Percentiles rank a stretch among this genome's conserved stretches.
Evolutionary conservation across 768 basidiomycete genomes (phyloP).

Genomic region (Mycena crocata): DNA sequence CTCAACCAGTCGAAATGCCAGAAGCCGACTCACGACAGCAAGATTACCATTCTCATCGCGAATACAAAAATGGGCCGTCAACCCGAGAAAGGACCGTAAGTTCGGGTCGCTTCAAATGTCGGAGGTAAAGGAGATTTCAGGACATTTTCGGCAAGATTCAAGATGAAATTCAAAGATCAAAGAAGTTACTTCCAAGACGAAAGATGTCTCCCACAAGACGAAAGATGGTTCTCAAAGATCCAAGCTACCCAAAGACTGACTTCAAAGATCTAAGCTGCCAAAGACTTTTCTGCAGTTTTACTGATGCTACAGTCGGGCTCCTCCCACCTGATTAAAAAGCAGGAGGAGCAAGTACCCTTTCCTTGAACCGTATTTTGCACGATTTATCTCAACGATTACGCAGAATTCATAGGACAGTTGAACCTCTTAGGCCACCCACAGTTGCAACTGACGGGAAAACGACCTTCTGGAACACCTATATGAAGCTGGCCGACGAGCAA

Average conservation of each 20-base stretch:
- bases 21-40: no score
- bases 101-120: constrained; percentile 49
- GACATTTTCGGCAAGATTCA: no score
- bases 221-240: no score
- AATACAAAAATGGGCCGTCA: constrained; percentile 51
- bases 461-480: constrained; percentile 10
- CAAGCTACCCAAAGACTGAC: no score
- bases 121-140: constrained; percentile 47
- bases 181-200: no score
- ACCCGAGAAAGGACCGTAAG: constrained; percentile 43
- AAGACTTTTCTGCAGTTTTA: no score
- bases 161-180: no score
- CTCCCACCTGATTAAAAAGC: neutral
- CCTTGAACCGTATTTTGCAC: neutral
- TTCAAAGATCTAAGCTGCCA: no score
- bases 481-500: constrained; percentile 15
- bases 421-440: neutral
- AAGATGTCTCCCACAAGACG: no score
- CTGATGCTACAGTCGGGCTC: constrained; percentile 1
- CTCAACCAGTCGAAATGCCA: no score
- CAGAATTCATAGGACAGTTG: neutral
- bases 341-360: neutral
- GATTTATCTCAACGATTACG: neutral
- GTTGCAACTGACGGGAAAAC: constrained; percentile 6
- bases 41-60: no score